Base-by-base conservation (phyloP, 108 stramenopile species). In the Schizochytrium sp. region DNA sequence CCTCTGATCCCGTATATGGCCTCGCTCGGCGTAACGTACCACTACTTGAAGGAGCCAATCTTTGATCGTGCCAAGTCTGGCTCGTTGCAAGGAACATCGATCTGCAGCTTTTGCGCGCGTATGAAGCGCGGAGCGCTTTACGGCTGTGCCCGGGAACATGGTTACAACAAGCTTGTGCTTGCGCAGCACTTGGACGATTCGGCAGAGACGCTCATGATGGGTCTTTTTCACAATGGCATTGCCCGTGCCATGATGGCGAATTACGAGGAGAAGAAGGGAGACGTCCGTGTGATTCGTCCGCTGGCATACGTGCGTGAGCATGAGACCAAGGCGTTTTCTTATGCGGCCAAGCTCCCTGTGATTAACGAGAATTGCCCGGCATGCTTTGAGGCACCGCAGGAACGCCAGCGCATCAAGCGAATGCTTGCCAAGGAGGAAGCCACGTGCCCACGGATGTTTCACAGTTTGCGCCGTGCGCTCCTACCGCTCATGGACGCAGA, bases 281-380 rank as follows among this genome's bases (percentile, higher is more conserved):
- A 98, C 87, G 71, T 98, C 18, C 93, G 95, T n/a, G 97, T 99
- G 3, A 98, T 99, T 72, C 96, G 99, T 0, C 99, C 99, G 4
- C 90, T 99, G 47, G 96, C 95, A 18, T 98, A 98, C 93, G 95
- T 95, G 43, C 95, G 99, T 6, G 99, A 99, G 92, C 94, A 94
- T 83, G 90, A 96, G 44, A 97, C 94, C 94, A 96, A 96, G 51
- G 97, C 96, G 58, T 99, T 98, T 93, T 96, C 97, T 8, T 95
- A 92, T 60, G 89, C 92, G 58, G 94, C 95, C 34, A 94, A 95
- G 44, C 92, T 99, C 5, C 98, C 98, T 5, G 93, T 99, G n/a
- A 98, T 99, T 51, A 98, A 98, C 90, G 99, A 99, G 88, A 99
- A 99, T 90, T 99, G 99, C 88, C 99, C 99, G 23, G 99, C 99